phyloP scores from a whole-genome alignment of 1,139 yeast species.

The Lodderomyces parapsilosis region DNA sequence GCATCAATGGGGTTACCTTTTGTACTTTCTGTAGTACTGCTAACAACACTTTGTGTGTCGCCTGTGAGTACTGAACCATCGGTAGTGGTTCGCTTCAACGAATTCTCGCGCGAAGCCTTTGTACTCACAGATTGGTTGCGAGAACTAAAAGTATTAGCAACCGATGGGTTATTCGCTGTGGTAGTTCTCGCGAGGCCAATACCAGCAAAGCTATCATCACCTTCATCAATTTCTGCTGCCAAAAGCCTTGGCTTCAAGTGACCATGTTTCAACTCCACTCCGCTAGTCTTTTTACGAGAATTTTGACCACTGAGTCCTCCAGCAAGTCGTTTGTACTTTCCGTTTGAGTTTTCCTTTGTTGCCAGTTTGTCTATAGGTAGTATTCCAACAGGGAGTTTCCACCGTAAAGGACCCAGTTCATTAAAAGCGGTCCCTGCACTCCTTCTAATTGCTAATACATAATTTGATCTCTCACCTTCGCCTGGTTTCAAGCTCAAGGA shows the following conservation, averaged over 20 bases:
- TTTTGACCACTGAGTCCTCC: constrained; percentile 19
- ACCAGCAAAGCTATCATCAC: constrained; percentile 29
- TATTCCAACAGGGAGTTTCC: constrained; percentile 69
- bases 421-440: constrained; percentile 57
- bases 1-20: constrained; percentile 9
- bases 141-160: constrained; percentile 10
- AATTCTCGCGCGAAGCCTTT: constrained; percentile 17
- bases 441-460: constrained; percentile 53
- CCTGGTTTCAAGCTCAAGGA: constrained; percentile 42
- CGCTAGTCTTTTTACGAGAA: constrained; percentile 34
- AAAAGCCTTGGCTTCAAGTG: constrained; percentile 71
- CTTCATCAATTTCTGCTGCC: constrained; percentile 77
- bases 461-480: constrained; percentile 52
- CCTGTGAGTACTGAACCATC: constrained; percentile 22
- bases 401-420: constrained; percentile 52
- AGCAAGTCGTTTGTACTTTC: constrained; percentile 31
- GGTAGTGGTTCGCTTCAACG: constrained; percentile 33
- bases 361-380: constrained; percentile 40
- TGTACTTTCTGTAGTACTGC: constrained; percentile 9
- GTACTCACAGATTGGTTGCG: constrained; percentile 8
- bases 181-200: neutral
- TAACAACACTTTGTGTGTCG: constrained; percentile 22
- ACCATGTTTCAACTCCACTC: constrained; percentile 71
- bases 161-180: neutral
- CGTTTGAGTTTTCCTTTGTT: constrained; percentile 26